Conservation (phyloP, 1,284 basidiomycete genomes). For the Rhodotorula sp. region DNA sequence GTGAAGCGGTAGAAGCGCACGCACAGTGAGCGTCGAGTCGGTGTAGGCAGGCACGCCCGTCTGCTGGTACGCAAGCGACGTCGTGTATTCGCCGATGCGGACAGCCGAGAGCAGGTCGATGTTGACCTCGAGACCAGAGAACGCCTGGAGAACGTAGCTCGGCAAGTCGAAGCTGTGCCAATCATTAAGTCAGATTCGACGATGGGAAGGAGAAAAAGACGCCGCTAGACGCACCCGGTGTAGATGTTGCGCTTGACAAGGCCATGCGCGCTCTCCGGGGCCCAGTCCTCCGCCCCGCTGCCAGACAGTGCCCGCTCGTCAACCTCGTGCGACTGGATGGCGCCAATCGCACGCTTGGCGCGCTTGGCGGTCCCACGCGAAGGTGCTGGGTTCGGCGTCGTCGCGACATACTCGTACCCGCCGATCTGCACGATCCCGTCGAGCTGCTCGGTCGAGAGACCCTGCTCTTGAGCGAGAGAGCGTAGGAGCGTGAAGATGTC, state of each 20-base stretch:
- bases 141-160: constrained; percentile 66
- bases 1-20: neutral
- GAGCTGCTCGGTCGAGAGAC: constrained; percentile 63
- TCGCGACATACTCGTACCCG: constrained; percentile 63
- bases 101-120: constrained; percentile 62
- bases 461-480: constrained; percentile 65
- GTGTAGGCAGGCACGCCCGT: constrained; percentile 47
- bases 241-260: constrained; percentile 57
- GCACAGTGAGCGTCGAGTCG: constrained; percentile 22
- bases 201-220: no score
- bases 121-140: constrained; percentile 65
- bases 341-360: constrained; percentile 33
- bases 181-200: neutral
- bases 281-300: constrained; percentile 34
- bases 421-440: constrained; percentile 71
- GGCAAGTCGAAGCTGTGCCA: constrained; percentile 65
- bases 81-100: constrained; percentile 67
- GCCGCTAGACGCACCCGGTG: constrained; percentile 53
- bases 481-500: constrained; percentile 71
- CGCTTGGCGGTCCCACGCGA: constrained; percentile 36
- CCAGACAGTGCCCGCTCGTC: constrained; percentile 26
- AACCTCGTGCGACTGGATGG: constrained; percentile 4
- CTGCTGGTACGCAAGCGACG: constrained; percentile 66
- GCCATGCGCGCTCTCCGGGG: constrained; percentile 50
- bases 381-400: constrained; percentile 45